Evolutionary conservation across 1,139 yeast species (phyloP), one percentile per base, ranked within the genome.

Genomic region (Kodamaea sp.): DNA sequence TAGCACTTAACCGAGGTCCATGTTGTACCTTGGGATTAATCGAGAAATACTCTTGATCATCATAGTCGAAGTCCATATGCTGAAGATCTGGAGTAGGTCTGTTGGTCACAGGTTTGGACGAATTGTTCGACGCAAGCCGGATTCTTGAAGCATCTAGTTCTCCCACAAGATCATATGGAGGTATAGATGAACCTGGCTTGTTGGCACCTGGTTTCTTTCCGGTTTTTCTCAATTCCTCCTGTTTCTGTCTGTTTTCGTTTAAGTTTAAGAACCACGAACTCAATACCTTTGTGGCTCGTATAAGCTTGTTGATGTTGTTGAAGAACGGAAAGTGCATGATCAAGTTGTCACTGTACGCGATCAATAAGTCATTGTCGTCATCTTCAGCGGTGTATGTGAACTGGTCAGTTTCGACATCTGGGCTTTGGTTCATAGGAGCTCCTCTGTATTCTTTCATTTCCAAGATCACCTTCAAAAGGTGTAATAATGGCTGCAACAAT

Each of bases 401-500:
- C 16, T 18, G 23, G 2, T 22, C 31, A 21, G 11, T 14, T 7
- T 13, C 20, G 11, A 7, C 24, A 18, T 10, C 11, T 10, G 8
- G 12, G 6, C 8, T 7, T 13, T 15, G 15, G 12, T 20, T 13
- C 14, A n/a, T 12, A 11, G 21, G 12, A 2, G 29, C 19, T 9
- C 20, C 24, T 4, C 4, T 11, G 5, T n/a, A 14, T 11, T 15
- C 24, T 12, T 28, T n/a, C 22, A 26, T 26, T 7, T 26, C 28
- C 20, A 22, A 22, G 8, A 21, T 9, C 7, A 62, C 48, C 40
- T 59, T 63, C 27, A 66, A 44, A 15, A 65, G 41, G 36, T 65
- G 71, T 15, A 66, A 46, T 28, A 66, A 47, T 24, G 65, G 70
- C 20, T 66, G 68, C 14, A 64, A 44, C 16, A 64, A 38, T 37